These are phyloP conservation scores for Laburnicola sp. DNA, from an alignment of 2,329 filamentous ascomycete genomes.

Conservation along the genomic window DNA sequence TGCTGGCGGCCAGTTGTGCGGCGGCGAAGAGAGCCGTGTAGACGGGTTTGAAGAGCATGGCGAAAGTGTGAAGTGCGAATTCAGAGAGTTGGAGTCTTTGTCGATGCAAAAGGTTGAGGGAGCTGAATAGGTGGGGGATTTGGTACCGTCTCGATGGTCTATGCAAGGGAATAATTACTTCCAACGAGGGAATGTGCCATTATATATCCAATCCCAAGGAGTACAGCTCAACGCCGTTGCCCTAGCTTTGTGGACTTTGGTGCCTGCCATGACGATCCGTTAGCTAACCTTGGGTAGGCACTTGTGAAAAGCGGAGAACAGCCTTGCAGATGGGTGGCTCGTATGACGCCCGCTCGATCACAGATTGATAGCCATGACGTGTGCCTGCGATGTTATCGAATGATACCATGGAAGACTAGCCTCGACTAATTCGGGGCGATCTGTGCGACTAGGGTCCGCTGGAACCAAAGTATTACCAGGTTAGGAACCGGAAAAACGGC, in stretches of 20 bases:
- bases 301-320: not conserved
- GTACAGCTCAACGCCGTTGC: not conserved
- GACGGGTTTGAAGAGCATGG: constrained; percentile 6
- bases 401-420: not conserved
- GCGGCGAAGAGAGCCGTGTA: constrained; percentile 1
- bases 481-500: not conserved
- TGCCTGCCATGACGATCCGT: not conserved
- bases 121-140: too few species aligned
- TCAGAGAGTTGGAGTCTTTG: not conserved
- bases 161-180: too few species aligned
- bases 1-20: not conserved
- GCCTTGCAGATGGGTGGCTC: constrained; percentile 2
- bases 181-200: not conserved
- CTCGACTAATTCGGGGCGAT: not conserved
- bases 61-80: not conserved
- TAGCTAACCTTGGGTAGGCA: constrained; percentile 5
- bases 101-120: not conserved
- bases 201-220: too few species aligned
- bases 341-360: constrained; percentile 2
- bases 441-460: constrained; percentile 3
- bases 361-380: constrained; percentile 4
- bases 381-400: not conserved
- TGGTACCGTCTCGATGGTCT: too few species aligned
- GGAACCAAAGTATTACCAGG: not conserved
- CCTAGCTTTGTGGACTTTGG: not conserved